Conservation (phyloP, 768 basidiomycete species). For the Asterophora lycoperdoides region DNA sequence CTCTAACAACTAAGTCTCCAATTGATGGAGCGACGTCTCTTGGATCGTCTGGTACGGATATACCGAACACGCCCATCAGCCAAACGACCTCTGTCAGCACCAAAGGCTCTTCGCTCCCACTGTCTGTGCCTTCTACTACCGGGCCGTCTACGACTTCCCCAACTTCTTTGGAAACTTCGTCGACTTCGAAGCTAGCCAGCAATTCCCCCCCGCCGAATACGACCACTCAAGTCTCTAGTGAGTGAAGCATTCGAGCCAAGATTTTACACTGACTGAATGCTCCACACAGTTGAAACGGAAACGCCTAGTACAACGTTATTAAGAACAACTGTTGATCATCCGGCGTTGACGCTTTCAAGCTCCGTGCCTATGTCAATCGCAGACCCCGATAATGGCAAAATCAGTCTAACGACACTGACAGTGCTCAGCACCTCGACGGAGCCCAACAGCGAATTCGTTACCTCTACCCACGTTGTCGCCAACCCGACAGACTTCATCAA, state of each 20-base stretch:
- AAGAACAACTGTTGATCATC: constrained; percentile 37
- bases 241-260: neutral
- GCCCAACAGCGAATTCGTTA: constrained; percentile 40
- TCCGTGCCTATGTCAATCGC: constrained; percentile 40
- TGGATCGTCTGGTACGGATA: neutral
- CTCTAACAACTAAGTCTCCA: neutral
- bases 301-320: constrained; percentile 23
- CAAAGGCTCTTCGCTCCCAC: neutral
- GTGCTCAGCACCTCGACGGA: constrained; percentile 42
- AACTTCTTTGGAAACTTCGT: neutral
- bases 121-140: neutral
- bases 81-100: neutral
- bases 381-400: constrained; percentile 31
- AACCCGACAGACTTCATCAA: constrained; percentile 38
- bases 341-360: constrained; percentile 41
- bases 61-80: neutral
- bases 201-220: neutral
- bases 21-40: neutral
- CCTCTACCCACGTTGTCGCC: constrained; percentile 49
- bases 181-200: neutral
- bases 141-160: too few species aligned
- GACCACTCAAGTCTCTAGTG: constrained; percentile 8
- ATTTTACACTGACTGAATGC: neutral
- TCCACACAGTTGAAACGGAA: constrained; percentile 2
- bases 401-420: constrained; percentile 42